Conservation (phyloP, 108 stramenopile genomes). For the Seminavis robusta region DNA sequence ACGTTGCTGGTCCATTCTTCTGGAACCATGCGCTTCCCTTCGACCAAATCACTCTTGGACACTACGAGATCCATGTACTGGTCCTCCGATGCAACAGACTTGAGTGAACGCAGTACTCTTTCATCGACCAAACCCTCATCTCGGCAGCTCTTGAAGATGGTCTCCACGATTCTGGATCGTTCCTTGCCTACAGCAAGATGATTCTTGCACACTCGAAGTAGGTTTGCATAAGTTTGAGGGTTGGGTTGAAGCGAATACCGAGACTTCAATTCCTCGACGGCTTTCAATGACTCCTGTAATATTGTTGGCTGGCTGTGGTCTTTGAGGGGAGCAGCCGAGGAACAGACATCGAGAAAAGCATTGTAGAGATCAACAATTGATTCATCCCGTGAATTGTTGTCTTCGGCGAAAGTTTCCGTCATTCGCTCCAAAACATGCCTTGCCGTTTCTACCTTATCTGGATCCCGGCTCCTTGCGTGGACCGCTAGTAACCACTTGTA, state of each 20-base stretch:
- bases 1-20: slow-evolving; percentile 73
- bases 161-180: slow-evolving; percentile 52
- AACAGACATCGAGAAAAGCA: slow-evolving; percentile 60
- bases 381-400: too few species aligned
- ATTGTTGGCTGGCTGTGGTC: slow-evolving; percentile 7
- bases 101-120: slow-evolving; percentile 47
- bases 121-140: slow-evolving; percentile 68
- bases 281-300: slow-evolving; percentile 2
- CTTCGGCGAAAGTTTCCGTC: too few species aligned
- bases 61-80: slow-evolving; percentile 60
- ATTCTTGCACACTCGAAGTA: slow-evolving; percentile 53
- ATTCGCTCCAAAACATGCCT: slow-evolving; percentile 4
- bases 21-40: slow-evolving; percentile 49
- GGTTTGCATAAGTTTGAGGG: slow-evolving; percentile 51
- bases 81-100: slow-evolving; percentile 41
- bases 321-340: slow-evolving; percentile 9
- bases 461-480: slow-evolving; percentile 21
- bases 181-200: slow-evolving; percentile 43
- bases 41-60: slow-evolving; percentile 16
- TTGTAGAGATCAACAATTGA: slow-evolving; percentile 39
- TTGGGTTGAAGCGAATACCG: slow-evolving; percentile 38
- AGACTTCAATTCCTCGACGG: slow-evolving; percentile 13
- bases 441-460: slow-evolving; percentile 12
- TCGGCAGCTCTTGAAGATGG: slow-evolving; percentile 62
- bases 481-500: slow-evolving; percentile 17